Evolutionary conservation across 331 rosid species (phyloP), one percentile per base, ranked within the genome.

Genomic region (Malus hybrid): DNA sequence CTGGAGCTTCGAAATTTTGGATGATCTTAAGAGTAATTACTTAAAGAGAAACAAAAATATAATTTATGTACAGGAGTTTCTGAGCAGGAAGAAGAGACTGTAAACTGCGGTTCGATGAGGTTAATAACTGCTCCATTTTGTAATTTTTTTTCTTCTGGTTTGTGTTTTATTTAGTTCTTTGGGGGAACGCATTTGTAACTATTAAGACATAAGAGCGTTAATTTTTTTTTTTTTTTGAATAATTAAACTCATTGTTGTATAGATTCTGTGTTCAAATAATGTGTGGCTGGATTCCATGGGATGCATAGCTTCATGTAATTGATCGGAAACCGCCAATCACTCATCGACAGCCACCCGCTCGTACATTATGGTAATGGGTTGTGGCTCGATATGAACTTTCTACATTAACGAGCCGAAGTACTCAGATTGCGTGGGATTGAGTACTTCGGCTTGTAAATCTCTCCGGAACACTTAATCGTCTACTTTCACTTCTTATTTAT

Each of bases 1-100:
- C 39, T 66, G 81, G 61, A 71, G 84, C 73, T 60, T 81, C 80
- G 34, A 79, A 85, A 71, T 68, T 88, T 81, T 79, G 83, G 76
- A 46, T 32, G 73, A 66, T 60, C 78, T 30, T 39, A 70, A 78
- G 77, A 77, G 75, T 71, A 16, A 44, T 13, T 34, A 58, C 26
- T 19, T 14, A 15, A 69, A 75, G 75, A 20, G 67, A 19, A 30
- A 52, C 48, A 55, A 60, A 44, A 46, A 60, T 46, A 42, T 46
- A 46, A 70, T 44, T 32, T 50, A 30, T 79, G 79, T 44, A 76
- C 34, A 78, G 82, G 63, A 61, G 82, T 77, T 69, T 65, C 58
- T 12, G 76, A 30, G 70, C 76, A 74, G 61, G 24, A 63, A 70
- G 67, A 79, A 62, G 75, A 72, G 70, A 74, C 12, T 52, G 58